Conservation (phyloP, 2,329 filamentous ascomycete genomes). For the Exophiala spinifera region DNA sequence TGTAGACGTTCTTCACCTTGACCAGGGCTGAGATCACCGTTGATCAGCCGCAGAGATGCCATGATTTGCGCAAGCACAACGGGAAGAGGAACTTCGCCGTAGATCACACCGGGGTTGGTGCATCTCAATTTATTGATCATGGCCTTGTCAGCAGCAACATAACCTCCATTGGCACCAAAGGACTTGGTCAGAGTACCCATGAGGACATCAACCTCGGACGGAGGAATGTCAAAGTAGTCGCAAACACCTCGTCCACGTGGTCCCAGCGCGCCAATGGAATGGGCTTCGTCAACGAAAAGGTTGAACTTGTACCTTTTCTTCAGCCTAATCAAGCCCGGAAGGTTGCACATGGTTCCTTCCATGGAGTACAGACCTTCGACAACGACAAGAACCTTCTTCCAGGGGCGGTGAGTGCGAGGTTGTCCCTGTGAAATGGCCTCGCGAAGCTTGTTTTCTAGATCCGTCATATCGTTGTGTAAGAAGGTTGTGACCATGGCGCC, state of each 20-base stretch:
- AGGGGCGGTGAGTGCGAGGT: constrained; percentile 94
- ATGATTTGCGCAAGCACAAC: constrained; percentile 89
- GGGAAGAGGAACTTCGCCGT: constrained; percentile 82
- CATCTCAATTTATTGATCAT: constrained; percentile 89
- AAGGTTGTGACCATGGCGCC: constrained; percentile 94
- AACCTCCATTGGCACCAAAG: constrained; percentile 96
- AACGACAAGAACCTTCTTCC: constrained; percentile 98
- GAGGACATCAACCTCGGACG: constrained; percentile 83
- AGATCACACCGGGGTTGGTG: constrained; percentile 81
- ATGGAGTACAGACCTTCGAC: constrained; percentile 98
- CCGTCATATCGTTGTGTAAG: constrained; percentile 93
- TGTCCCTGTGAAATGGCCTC: constrained; percentile 96
- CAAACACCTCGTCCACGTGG: constrained; percentile 88
- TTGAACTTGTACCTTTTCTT: constrained; percentile 98
- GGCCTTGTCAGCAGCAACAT: constrained; percentile 81
- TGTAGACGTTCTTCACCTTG: constrained; percentile 95
- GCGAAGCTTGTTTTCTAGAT: constrained; percentile 80
- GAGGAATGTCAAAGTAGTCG: constrained; percentile 92
- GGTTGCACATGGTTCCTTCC: constrained; percentile 98
- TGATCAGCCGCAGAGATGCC: constrained; percentile 81
- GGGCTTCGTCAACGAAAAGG: constrained; percentile 92
- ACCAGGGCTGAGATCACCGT: constrained; percentile 79
- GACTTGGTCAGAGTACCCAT: constrained; percentile 99
- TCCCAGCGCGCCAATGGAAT: constrained; percentile 90
- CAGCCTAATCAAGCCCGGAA: constrained; percentile 81